Percentiles rank a stretch among this genome's conserved stretches.
Conservation (phyloP, 176 grass and related monocot species). For the Cenchrus purpureus region DNA sequence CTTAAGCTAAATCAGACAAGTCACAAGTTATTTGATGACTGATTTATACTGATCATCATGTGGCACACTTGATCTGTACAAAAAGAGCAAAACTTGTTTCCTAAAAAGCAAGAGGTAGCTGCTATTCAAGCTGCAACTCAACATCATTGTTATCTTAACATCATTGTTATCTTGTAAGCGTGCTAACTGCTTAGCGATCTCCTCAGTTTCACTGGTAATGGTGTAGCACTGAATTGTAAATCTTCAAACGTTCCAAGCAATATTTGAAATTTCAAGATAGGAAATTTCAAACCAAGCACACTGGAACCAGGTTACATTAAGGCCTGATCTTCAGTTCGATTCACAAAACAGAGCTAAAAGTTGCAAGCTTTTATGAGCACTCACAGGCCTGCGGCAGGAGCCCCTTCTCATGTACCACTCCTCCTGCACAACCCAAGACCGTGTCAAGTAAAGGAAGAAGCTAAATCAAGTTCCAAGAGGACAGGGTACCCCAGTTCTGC, state of each 20-base stretch:
- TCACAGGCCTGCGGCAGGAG: conserved; percentile 85
- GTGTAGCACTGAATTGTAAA: neutral
- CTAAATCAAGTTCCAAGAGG: neutral
- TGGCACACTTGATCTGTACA: neutral
- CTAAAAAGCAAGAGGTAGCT: neutral
- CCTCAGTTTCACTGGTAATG: neutral
- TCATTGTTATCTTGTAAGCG: neutral
- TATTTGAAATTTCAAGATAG: neutral
- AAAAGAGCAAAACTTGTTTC: neutral
- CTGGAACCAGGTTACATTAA: neutral
- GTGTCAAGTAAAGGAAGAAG: neutral
- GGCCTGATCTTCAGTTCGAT: neutral
- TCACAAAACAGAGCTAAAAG: conserved; percentile 14
- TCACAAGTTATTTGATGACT: neutral
- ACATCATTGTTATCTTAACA: neutral
- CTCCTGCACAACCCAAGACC: conserved; percentile 46
- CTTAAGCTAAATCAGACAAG: neutral
- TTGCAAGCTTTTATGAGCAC: conserved; percentile 27
- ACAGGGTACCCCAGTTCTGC: conserved; percentile 83
- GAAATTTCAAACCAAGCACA: neutral
- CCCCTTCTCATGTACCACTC: conserved; percentile 91
- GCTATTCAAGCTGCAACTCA: neutral
- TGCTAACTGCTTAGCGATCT: neutral
- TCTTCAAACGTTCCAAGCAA: neutral
- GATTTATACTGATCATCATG: neutral